phyloP scores from a whole-genome alignment of 2,329 filamentous ascomycete genomes.

The Fusarium euwallaceae region DNA sequence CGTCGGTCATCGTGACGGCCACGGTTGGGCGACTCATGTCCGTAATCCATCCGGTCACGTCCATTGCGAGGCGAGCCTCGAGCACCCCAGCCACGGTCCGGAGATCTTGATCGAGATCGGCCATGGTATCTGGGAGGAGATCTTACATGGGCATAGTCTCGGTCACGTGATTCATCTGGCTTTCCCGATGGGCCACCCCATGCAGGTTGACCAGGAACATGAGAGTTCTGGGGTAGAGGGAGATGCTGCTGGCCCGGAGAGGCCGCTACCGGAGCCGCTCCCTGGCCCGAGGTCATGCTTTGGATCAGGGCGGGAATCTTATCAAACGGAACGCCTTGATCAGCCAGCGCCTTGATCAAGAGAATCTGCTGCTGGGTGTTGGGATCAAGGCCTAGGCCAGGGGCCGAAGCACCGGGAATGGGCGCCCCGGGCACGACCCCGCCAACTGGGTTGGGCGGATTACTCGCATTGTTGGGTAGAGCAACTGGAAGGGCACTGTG shows the following conservation, averaged over 20 bases:
- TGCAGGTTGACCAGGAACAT: conserved; percentile 51
- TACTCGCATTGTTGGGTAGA: conserved; percentile 47
- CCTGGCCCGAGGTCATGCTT: conserved; percentile 58
- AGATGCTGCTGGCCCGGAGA: conserved; percentile 46
- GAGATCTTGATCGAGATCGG: conserved; percentile 84
- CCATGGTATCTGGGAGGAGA: conserved; percentile 71
- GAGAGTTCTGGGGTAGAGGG: conserved; percentile 59
- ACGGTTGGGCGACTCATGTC: conserved; percentile 75
- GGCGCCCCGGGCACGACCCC: conserved; percentile 53
- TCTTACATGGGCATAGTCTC: conserved; percentile 68
- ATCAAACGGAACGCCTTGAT: conserved; percentile 82
- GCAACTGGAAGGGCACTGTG: conserved; percentile 52
- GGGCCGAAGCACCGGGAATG: conserved; percentile 43
- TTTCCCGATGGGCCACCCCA: conserved; percentile 49
- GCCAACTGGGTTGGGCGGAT: conserved; percentile 46
- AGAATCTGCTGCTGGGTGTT: conserved; percentile 79
- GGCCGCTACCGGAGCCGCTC: conserved; percentile 47
- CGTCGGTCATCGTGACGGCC: conserved; percentile 70
- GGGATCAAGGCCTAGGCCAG: conserved; percentile 59
- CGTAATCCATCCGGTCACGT: conserved; percentile 79
- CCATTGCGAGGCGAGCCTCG: conserved; percentile 74
- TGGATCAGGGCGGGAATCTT: conserved; percentile 76
- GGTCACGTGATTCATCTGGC: conserved; percentile 67
- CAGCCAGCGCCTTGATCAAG: conserved; percentile 80
- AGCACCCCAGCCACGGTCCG: conserved; percentile 78